These are phyloP conservation scores for Lindgomyces ingoldianus DNA, from an alignment of 495 filamentous ascomycete genomes.

Conservation along the genomic window DNA sequence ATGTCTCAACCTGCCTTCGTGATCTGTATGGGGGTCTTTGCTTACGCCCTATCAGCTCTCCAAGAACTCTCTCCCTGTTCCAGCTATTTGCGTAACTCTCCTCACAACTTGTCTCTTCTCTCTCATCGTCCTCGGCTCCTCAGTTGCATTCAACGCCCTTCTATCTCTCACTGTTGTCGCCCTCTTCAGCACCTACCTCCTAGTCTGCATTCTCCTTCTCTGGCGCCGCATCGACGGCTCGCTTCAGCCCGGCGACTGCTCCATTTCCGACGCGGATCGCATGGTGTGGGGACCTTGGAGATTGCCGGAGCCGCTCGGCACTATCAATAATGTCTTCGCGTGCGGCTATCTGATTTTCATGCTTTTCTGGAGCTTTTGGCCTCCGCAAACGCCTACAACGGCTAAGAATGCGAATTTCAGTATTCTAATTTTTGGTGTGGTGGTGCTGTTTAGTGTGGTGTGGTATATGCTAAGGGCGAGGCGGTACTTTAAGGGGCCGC, in stretches of 20 bases:
- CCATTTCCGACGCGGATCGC: neutral
- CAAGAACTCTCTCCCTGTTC: neutral
- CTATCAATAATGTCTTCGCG: conserved; percentile 20
- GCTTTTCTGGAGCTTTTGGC: conserved; percentile 26
- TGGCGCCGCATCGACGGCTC: conserved; percentile 7
- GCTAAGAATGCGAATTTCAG: conserved; percentile 1
- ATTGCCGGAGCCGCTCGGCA: conserved; percentile 11
- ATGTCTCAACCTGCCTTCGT: too few species aligned
- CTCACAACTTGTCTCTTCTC: conserved; percentile 8
- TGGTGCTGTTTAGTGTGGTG: neutral
- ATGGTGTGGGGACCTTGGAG: conserved; percentile 24
- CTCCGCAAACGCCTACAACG: neutral
- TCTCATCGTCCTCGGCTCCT: conserved; percentile 16
- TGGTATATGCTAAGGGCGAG: conserved; percentile 13
- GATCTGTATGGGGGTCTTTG: neutral
- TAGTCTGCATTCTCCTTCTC: conserved; percentile 12
- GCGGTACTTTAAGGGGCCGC: conserved; percentile 1
- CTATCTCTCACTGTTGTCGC: conserved; percentile 4
- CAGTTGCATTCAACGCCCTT: conserved; percentile 10
- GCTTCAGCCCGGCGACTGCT: neutral
- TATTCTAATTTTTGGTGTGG: neutral
- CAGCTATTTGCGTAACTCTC: neutral
- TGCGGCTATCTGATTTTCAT: conserved; percentile 12
- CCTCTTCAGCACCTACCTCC: conserved; percentile 15
- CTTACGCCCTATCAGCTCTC: neutral